Conservation (phyloP, 2,329 filamentous ascomycete species). For the Aspergillus vadensis region DNA sequence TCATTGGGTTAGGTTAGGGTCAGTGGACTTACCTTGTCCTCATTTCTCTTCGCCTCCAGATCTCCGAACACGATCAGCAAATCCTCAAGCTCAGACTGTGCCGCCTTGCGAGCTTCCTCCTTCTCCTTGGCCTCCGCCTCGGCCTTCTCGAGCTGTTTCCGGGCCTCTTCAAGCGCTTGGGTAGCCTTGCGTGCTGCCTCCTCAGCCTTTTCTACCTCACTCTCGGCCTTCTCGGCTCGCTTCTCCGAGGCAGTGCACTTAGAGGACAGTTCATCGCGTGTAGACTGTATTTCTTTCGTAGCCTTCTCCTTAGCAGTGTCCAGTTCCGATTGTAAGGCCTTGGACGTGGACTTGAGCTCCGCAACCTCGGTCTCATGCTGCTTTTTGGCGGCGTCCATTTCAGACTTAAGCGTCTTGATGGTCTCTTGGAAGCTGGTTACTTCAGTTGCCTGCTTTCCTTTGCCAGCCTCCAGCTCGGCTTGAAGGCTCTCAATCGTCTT, state of each 20-base stretch:
- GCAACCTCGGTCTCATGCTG: slow-evolving; percentile 63
- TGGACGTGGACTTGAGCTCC: slow-evolving; percentile 60
- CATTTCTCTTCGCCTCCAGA: slow-evolving; percentile 72
- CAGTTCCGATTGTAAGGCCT: slow-evolving; percentile 55
- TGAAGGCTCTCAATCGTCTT: slow-evolving; percentile 54
- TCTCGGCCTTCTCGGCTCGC: slow-evolving; percentile 48
- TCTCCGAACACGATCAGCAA: slow-evolving; percentile 79
- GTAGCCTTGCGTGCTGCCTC: slow-evolving; percentile 47
- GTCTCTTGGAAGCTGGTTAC: slow-evolving; percentile 59
- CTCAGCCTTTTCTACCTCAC: slow-evolving; percentile 30
- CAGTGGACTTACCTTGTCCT: slow-evolving; percentile 67
- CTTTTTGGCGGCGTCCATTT: slow-evolving; percentile 56
- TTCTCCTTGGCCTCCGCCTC: slow-evolving; percentile 48
- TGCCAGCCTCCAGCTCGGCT: slow-evolving; percentile 48
- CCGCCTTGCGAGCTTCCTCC: slow-evolving; percentile 63
- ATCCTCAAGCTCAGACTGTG: slow-evolving; percentile 76
- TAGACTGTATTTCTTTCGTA: slow-evolving; percentile 60
- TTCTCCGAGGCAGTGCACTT: slow-evolving; percentile 51
- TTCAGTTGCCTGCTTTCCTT: slow-evolving; percentile 54
- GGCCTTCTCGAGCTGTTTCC: slow-evolving; percentile 35
- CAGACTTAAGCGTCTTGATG: slow-evolving; percentile 58
- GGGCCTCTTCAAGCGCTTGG: slow-evolving; percentile 57
- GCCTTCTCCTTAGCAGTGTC: slow-evolving; percentile 52
- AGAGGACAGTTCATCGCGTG: slow-evolving; percentile 53
- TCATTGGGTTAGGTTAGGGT: background rate